Base-by-base conservation (phyloP, 192 early-diverging fungal species). In the Ambispora gerdemannii region DNA sequence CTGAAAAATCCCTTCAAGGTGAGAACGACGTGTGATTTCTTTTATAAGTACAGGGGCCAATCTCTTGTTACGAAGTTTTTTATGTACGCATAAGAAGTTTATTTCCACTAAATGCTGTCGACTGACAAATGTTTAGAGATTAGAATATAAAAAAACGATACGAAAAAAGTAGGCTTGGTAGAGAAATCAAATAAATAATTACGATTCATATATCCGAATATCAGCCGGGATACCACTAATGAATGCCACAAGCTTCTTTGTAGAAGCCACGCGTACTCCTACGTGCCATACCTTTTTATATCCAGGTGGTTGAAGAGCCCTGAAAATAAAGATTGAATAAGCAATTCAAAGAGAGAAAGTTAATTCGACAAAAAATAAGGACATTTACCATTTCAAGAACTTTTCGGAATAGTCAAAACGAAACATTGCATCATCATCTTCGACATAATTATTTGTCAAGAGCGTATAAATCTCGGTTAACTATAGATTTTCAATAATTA, bases 11-110 rank as follows among this genome's bases (percentile, higher is more conserved):
- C 93, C 94, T 65, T 89, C 83, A 30, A 94, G 73, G 77, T 99
- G 91, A 35, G 93, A 91, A 17, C 92, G 88, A 30, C 97, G 86
- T 3, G 97, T 99, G 33, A 99, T 90, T 78, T 99, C 97, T 79
- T 95, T 92, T 83, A 99, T 99, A 58, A 99, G 77, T 20, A 99
- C 87, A 32, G 97, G 97, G 27, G 97, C 89, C 65, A 99, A 82
- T 65, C 97, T 89, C 80, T 98, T 97, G 63, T 87, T 85, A 38
- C 97, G 89, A 62, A 99, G 90, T 74, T 89, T 90, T 83, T 99
- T 99, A 79, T 96, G 95, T 24, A 98, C 81, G 75, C 95, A 97
- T 69, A 99, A 78, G 72, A 96, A 98, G 84, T 99, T 99, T 85
- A 99, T 98, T 75, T 98, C 97, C 2, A 93, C 93, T 80, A 98